Evolutionary conservation across 1,284 basidiomycete genomes (phyloP).

Genomic region (Prillingera fragicola): DNA sequence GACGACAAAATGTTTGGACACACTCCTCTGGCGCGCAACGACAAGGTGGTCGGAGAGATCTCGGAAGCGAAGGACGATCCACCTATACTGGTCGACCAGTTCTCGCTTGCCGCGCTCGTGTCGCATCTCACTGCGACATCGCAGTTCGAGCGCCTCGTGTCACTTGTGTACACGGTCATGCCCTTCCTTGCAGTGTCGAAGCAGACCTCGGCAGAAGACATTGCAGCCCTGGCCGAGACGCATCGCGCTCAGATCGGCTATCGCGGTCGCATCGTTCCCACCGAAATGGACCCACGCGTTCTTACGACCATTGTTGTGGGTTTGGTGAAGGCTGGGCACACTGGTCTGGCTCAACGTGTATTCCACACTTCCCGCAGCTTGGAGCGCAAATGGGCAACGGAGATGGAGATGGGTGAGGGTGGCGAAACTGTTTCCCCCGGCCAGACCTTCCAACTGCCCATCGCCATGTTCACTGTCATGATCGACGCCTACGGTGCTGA

Average conservation of each 20-base stretch:
- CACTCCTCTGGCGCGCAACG: neutral
- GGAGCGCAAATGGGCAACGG: too few species aligned
- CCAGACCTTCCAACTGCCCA: slow-evolving; percentile 20
- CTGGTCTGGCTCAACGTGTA: slow-evolving; percentile 33
- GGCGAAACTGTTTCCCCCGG: too few species aligned
- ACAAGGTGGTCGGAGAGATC: neutral
- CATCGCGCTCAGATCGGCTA: slow-evolving; percentile 3
- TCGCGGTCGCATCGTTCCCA: slow-evolving; percentile 11
- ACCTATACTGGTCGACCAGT: slow-evolving; percentile 16
- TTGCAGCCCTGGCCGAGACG: neutral
- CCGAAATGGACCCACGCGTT: slow-evolving; percentile 14
- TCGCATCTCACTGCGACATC: slow-evolving; percentile 25
- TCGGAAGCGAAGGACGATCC: slow-evolving; percentile 1
- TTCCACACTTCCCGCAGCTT: too few species aligned
- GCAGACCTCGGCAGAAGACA: neutral
- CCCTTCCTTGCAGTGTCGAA: slow-evolving; percentile 25
- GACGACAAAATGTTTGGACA: slow-evolving; percentile 9
- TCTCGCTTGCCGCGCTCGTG: slow-evolving; percentile 25
- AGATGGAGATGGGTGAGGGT: too few species aligned
- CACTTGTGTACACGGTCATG: slow-evolving; percentile 25
- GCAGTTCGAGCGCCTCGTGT: slow-evolving; percentile 26
- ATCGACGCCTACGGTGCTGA: slow-evolving; percentile 19
- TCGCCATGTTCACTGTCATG: slow-evolving; percentile 29
- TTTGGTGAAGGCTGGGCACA: slow-evolving; percentile 25
- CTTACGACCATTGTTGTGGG: slow-evolving; percentile 26